Base-by-base conservation (phyloP, 169 alveolate genomes). In the Plasmodium gonderi region DNA sequence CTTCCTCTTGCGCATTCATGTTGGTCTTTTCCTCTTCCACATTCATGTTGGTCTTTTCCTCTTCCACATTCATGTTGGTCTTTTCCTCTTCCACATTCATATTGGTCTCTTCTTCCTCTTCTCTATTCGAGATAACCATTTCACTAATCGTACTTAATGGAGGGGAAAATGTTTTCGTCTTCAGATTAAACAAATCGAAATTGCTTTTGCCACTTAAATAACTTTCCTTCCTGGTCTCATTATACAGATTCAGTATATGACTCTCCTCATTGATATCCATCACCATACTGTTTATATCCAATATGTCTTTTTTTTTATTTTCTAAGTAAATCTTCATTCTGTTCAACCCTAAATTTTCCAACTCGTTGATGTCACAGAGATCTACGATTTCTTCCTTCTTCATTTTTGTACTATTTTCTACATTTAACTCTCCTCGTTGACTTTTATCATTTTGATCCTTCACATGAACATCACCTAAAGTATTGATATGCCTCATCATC, bases 251-350 rank as follows among this genome's bases (percentile, higher is more conserved):
- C 47, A 80, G 6, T 68, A 80, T 14, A 44, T 64, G 17, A 26
- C 47, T 38, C 0, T 80, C 91, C 36, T 68, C 79, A 14, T 17
- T 29, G 11, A 11, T 29, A 68, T 80, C 68, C 17, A 14, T 33
- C 14, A n/a, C n/a, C n/a, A 12, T 4, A 38, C 54, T 42, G 42
- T 51, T 79, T 79, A 11, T 38, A 79, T 79, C 67, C 20, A 23
- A 31, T 5, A 54, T 51, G 17, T 80, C 79, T 80, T 80, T 38
- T 44, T 51, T 80, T 80, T 80, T 80, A 17, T 47, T 74, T 7
- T 80, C 65, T 1, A 42, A 80, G 0, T 80, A 12, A 45, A 36
- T 5, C 5, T 64, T 80, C 45, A 64, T 31, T 54, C 42, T 54
- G 64, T 36, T 79, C 49, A 79, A 31, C 3, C 14, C 20, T 26